Percentiles rank a stretch among this genome's conserved stretches.
phyloP scores from a whole-genome alignment of 371 early-diverging fungal genomes.

The Conidiobolus incongruus region DNA sequence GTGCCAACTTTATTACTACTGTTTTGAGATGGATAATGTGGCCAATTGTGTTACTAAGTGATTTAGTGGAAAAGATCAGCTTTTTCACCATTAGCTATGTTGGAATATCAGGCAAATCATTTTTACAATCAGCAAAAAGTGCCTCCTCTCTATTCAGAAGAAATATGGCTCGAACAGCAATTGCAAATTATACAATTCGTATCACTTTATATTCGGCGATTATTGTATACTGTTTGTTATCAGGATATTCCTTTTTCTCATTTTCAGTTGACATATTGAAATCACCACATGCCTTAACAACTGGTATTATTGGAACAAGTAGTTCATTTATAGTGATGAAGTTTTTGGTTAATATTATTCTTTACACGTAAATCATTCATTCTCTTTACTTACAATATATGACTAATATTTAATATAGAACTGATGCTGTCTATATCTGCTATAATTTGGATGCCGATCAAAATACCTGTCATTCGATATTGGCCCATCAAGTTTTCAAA shows the following conservation, averaged over 20 bases:
- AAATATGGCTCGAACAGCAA: background rate
- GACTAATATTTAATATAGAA: background rate
- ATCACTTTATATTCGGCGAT: conserved; percentile 2
- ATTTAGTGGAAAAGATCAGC: background rate
- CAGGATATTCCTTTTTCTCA: background rate
- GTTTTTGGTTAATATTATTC: conserved; percentile 1
- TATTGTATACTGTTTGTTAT: background rate
- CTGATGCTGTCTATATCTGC: conserved; percentile 4
- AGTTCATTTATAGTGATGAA: background rate
- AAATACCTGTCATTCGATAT: conserved; percentile 1
- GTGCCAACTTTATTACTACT: background rate
- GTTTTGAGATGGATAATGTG: background rate
- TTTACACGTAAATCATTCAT: conserved; percentile 1
- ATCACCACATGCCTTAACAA: background rate
- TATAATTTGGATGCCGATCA: conserved; percentile 2
- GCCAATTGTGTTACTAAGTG: background rate
- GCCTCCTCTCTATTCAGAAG: background rate
- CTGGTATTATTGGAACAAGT: background rate
- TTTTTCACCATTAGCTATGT: conserved; percentile 3
- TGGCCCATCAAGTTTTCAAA: too few species aligned
- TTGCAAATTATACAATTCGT: background rate
- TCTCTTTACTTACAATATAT: background rate
- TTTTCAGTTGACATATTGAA: conserved; percentile 1
- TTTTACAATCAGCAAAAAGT: background rate
- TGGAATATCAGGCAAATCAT: conserved; percentile 2